Evolutionary conservation across 306 rosid genomes (phyloP).

Genomic region (Corylus heterophylla): DNA sequence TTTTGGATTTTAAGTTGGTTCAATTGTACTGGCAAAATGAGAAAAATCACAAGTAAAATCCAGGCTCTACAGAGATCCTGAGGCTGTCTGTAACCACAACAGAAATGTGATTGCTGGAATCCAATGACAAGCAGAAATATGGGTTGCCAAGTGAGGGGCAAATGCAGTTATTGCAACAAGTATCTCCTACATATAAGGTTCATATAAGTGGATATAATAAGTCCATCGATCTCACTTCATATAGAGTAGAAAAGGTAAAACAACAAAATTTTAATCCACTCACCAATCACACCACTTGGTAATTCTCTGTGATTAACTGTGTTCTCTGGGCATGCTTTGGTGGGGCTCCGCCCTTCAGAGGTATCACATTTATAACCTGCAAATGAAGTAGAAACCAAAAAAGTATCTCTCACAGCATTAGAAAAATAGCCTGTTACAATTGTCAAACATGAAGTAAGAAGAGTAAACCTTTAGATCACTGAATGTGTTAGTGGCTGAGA

Average conservation of each 20-base stretch:
- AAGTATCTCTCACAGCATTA: background rate
- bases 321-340: slow-evolving; percentile 88
- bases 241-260: background rate
- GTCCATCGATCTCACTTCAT: background rate
- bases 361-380: slow-evolving; percentile 69
- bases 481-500: slow-evolving; percentile 74
- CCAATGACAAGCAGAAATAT: background rate
- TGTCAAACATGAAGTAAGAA: slow-evolving; percentile 12
- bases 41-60: no score
- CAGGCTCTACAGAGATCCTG: no score
- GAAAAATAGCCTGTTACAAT: background rate
- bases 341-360: slow-evolving; percentile 69
- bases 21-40: no score
- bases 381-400: background rate
- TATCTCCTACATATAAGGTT: background rate
- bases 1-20: no score
- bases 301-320: slow-evolving; percentile 80
- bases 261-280: background rate
- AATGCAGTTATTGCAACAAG: background rate
- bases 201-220: background rate
- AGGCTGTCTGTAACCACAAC: no score
- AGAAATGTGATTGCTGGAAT: no score
- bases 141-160: background rate
- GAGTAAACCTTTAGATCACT: slow-evolving; percentile 82
- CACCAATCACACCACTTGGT: slow-evolving; percentile 66